A percentile compares a stretch with the other conserved stretches of the same genome.
Evolutionary conservation across 176 grass and related monocot genomes (phyloP).

Genomic region (Musa itinerans): DNA sequence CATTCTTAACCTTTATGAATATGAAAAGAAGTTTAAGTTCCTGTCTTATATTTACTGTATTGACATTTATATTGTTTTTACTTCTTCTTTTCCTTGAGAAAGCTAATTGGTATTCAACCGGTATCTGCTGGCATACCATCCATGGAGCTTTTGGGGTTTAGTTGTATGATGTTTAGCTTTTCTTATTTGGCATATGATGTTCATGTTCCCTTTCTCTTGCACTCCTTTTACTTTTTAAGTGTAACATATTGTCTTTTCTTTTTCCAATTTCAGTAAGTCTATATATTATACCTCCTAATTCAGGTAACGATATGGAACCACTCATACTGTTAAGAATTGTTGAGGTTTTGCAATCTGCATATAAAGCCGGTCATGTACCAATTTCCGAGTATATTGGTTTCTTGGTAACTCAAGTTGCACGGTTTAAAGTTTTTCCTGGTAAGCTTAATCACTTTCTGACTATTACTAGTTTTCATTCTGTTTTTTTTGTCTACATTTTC

Average conservation of each 20-base stretch:
- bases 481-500: conserved; percentile 6
- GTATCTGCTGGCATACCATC: too few species aligned
- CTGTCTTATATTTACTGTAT: not conserved
- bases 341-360: conserved; percentile 62
- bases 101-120: too few species aligned
- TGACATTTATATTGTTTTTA: not conserved
- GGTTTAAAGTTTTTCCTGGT: conserved; percentile 60
- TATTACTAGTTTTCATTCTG: conserved; percentile 10
- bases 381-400: conserved; percentile 73
- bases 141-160: too few species aligned
- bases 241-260: not conserved
- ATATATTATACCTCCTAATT: conserved; percentile 27
- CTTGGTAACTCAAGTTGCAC: conserved; percentile 61
- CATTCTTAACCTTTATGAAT: not conserved
- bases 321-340: conserved; percentile 44
- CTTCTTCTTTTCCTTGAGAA: not conserved
- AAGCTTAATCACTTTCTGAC: conserved; percentile 19
- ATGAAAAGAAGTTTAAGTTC: not conserved
- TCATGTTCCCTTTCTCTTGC: not conserved
- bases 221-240: not conserved
- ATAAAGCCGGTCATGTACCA: conserved; percentile 47
- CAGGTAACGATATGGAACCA: conserved; percentile 64
- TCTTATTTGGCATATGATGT: not conserved
- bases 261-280: not conserved
- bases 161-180: not conserved